A percentile compares a stretch with the other conserved stretches of the same genome.
Conservation (phyloP, 1,284 basidiomycete genomes). For the Macrocybe sp. region DNA sequence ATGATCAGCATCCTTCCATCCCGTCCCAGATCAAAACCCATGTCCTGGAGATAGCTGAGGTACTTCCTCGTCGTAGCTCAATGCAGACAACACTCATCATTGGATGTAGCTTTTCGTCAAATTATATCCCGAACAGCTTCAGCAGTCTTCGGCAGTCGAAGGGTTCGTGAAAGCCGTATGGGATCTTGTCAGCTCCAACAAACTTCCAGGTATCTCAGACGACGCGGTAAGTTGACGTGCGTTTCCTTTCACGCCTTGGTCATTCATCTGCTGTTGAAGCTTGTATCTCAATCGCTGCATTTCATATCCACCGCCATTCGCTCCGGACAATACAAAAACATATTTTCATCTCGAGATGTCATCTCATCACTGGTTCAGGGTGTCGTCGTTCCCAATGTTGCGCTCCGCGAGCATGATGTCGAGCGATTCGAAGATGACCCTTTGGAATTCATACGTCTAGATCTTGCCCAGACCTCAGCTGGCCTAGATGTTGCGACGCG, state of each 20-base stretch:
- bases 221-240: slow-evolving; percentile 57
- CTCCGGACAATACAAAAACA: slow-evolving; percentile 67
- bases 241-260: slow-evolving; percentile 1
- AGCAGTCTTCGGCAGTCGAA: slow-evolving; percentile 65
- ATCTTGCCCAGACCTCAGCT: slow-evolving; percentile 70
- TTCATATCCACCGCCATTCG: slow-evolving; percentile 95
- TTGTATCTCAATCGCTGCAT: slow-evolving; percentile 89
- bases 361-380: slow-evolving; percentile 84
- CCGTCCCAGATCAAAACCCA: slow-evolving; percentile 85
- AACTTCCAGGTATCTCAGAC: slow-evolving; percentile 66
- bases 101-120: slow-evolving; percentile 78
- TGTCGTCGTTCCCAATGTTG: slow-evolving; percentile 92
- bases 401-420: slow-evolving; percentile 83
- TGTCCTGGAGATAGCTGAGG: slow-evolving; percentile 89
- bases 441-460: slow-evolving; percentile 90
- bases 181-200: slow-evolving; percentile 78
- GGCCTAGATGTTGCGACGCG: slow-evolving; percentile 68
- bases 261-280: slow-evolving; percentile 34
- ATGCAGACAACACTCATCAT: slow-evolving; percentile 2
- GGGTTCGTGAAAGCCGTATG: slow-evolving; percentile 90
- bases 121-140: slow-evolving; percentile 86
- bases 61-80: slow-evolving; percentile 20
- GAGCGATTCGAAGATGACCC: slow-evolving; percentile 99
- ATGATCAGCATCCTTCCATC: slow-evolving; percentile 79
- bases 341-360: slow-evolving; percentile 73